Percentiles rank a stretch among this genome's conserved stretches.
These are phyloP conservation scores for Schwanniomyces etchellsii DNA, from an alignment of 1,139 yeast species.

Conservation along the genomic window DNA sequence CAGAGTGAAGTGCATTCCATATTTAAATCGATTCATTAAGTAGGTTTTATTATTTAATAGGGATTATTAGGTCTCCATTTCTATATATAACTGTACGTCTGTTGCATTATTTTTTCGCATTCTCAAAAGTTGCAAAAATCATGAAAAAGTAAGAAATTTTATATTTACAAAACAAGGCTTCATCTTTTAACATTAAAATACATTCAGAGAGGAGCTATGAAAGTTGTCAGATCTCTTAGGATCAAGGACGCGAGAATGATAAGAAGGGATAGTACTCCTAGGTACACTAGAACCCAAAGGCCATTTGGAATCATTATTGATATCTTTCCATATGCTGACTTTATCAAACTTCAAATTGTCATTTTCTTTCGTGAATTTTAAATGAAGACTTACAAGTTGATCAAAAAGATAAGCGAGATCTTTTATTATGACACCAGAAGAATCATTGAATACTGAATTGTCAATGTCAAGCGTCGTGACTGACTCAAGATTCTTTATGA, in stretches of 20 bases:
- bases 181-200: too few relatives aligned
- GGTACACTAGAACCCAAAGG: conserved; percentile 41
- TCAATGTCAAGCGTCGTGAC: conserved; percentile 32
- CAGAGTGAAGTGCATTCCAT: conserved; percentile 31
- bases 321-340: conserved; percentile 32
- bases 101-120: neutral
- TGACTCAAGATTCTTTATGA: conserved; percentile 29
- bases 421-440: conserved; percentile 31
- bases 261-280: conserved; percentile 12
- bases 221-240: too few relatives aligned
- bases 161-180: too few relatives aligned
- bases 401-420: conserved; percentile 37
- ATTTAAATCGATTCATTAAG: conserved; percentile 15
- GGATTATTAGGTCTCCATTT: neutral
- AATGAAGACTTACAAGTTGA: conserved; percentile 29
- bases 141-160: too few relatives aligned
- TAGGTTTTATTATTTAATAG: neutral
- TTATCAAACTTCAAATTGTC: conserved; percentile 34
- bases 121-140: too few relatives aligned
- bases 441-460: conserved; percentile 29
- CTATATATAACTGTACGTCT: neutral
- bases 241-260: conserved; percentile 6
- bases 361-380: conserved; percentile 40
- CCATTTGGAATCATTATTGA: conserved; percentile 38
- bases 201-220: too few relatives aligned